Base-by-base conservation (phyloP, 1,284 basidiomycete genomes). In the Coniferiporia weirii region DNA sequence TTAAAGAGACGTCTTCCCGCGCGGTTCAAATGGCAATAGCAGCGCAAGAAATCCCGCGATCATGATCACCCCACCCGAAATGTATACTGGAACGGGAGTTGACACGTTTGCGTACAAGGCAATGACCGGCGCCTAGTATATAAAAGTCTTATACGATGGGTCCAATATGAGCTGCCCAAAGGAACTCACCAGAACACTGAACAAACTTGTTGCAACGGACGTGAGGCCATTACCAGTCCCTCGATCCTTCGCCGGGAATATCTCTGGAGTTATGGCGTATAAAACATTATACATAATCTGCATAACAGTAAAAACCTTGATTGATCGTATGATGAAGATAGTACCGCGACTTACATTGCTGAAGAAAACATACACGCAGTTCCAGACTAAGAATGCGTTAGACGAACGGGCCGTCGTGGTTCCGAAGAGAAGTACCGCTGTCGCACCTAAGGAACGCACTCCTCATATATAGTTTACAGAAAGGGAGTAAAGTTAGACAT, bases 1-100 rank as follows among this genome's bases (percentile, higher is more conserved):
- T 67, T 73, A 83, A 63, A 83, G 68, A n/a, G 84, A 83, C n/a
- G 83, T 81, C 65, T 80, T 85, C 34, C 89, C 89, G 55, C 83
- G 72, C 3, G 88, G 84, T 71, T 91, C 89, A 63, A 85, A 89
- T 0, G 91, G 91, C 53, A 94, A 73, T 12, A 90, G 67, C n/a
- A 91, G 68, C 22, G 88, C 82, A 50, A 92, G 67, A 3, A 79
- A 63, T 0, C 87, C 87, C 1, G 87, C 79, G 20, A 79, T 73
- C 10, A 93, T 72, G 68, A 92, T 84, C 59, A 93, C 72, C 12
- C 78, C 83, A 1, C 87, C 91, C 12, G 87, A 80, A 61, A 92
- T 83, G 66, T 87, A 93, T 38, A 93, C 87, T 0, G 91, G 91
- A 0, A 83, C 82, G 0, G 83, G 75, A 0, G 85, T 88, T 43